Base-by-base conservation (phyloP, 768 basidiomycete species). In the Boletellus ananas region DNA sequence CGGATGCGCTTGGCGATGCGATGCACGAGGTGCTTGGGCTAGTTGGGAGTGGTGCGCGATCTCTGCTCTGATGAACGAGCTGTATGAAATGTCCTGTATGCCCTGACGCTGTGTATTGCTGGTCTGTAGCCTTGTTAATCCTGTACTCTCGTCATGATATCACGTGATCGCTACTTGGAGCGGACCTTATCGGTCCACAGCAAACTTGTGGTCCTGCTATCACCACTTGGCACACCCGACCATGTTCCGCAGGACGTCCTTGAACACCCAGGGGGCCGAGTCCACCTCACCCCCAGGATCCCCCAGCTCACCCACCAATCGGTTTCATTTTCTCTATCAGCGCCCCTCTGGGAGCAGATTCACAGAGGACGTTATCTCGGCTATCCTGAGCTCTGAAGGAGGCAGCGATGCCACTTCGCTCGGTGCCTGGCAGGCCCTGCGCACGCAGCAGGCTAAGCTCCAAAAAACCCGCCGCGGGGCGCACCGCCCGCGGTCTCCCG, bases 311-410 rank as follows among this genome's bases (percentile, higher is more conserved):
- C 58, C 58, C 0, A 42, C 55, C 18, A 20, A 37, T 16, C 50
- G 17, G 3, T 5, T 3, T 8, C 57, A 29, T 18, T 1, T 46
- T 3, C 51, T 50, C 10, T 54, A 57, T 35, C 64, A 55, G 12
- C 54, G 56, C 17, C 46, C 57, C 25, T 57, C 58, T 12, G 67
- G 65, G 16, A 67, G 66, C 51, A 60, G 63, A 20, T 69, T 67
- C 44, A 58, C 47, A 20, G 66, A 67, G 16, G 62, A 58, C 0
- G 31, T 52, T 3, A 47, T 58, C 17, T 67, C 66, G 2, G 66
- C 51, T 0, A 46, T 68, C 38, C 43, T 62, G 34, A 64, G 53
- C 7, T 66, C 64, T 11, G 65, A 67, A 34, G 48, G 56, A 1
- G 64, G 55, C n/a, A 66, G 62, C 27, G 56, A 60, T 16, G 36